phyloP scores from a whole-genome alignment of 2,329 filamentous ascomycete species.

The Arthrobotrys iridis region DNA sequence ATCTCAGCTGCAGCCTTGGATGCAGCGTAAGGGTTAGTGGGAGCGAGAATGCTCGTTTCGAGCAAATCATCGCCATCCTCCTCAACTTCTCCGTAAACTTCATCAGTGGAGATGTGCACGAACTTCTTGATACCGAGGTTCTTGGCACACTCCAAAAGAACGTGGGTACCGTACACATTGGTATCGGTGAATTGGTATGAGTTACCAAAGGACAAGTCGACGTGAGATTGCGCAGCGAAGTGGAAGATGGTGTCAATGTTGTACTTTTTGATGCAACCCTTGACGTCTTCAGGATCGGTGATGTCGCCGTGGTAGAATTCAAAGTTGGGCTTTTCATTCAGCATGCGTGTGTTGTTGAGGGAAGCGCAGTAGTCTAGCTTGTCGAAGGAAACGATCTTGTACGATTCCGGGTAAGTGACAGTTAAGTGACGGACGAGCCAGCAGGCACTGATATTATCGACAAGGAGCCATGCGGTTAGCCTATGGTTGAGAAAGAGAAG shows the following conservation, averaged over 20 bases:
- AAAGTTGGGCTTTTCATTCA: constrained; percentile 77
- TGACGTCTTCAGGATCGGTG: constrained; percentile 75
- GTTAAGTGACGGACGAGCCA: constrained; percentile 84
- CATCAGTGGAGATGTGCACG: constrained; percentile 84
- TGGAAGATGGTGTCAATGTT: constrained; percentile 83
- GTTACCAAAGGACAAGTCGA: constrained; percentile 83
- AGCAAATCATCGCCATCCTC: constrained; percentile 76
- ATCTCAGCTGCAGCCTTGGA: constrained; percentile 85
- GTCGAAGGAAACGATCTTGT: constrained; percentile 84
- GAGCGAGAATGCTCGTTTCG: constrained; percentile 78
- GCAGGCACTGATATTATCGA: constrained; percentile 71
- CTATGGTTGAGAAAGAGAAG: not conserved
- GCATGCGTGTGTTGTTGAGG: constrained; percentile 77
- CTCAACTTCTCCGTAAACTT: constrained; percentile 83
- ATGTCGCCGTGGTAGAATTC: constrained; percentile 82
- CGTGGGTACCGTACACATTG: constrained; percentile 86
- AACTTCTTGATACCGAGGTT: constrained; percentile 76
- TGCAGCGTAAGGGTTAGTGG: constrained; percentile 83
- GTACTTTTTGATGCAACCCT: constrained; percentile 75
- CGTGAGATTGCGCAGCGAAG: constrained; percentile 86
- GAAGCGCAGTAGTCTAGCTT: constrained; percentile 85
- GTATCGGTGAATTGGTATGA: constrained; percentile 82
- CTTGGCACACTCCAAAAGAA: constrained; percentile 79
- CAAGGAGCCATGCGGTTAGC: constrained; percentile 48
- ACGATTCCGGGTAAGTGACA: constrained; percentile 76